Base-by-base conservation (phyloP, 441 rosid genomes). In the Viola pubescens region DNA sequence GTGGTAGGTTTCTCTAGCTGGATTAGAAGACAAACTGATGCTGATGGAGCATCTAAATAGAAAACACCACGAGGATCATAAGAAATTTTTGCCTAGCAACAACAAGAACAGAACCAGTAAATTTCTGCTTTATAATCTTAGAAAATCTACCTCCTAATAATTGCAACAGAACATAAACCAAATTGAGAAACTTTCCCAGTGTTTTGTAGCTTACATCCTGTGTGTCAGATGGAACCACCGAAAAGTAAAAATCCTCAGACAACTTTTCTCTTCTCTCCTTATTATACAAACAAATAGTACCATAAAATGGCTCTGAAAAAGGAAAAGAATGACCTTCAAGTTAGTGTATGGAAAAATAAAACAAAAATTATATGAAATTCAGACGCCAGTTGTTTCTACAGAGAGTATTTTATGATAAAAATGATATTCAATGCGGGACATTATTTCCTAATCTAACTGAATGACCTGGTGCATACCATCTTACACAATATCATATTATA, bases 1-100 rank as follows among this genome's bases (percentile, higher is more conserved):
- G 97, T 77, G 54, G 92, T 96, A 70, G 96, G 84, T 79, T 87
- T 91, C 81, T 94, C 99, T 71, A 94, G 74, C 64, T 94, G 99
- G 70, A 94, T 82, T 47, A 94, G 75, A 71, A 94, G 70, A 77
- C 96, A 88, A 67, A 94, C 80, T 55, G 99, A 82, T 66, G 97
- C 83, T 57, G 98, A 88, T 52, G 97, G 94, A 43, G 97, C 96
- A 75, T 94, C 99, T 67, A 94, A 75, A 77, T 88, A 85, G 75
- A 91, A 94, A 54, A 91, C 75, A 68, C 98, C 98, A 65, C 84
- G 88, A 75, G 75, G 83, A 52, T 84, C 97, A 63, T 62, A 65
- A 56, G 88, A 75, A 64, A 56, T 52, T 79, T 84, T 87, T 58
- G 68, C 90, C 99, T 94, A 74, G 59, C 58, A 73, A 56, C 43